Evolutionary conservation across 208 protist genomes (phyloP), one percentile per base, ranked within the genome.

Genomic region (Acanthamoeba quina): DNA sequence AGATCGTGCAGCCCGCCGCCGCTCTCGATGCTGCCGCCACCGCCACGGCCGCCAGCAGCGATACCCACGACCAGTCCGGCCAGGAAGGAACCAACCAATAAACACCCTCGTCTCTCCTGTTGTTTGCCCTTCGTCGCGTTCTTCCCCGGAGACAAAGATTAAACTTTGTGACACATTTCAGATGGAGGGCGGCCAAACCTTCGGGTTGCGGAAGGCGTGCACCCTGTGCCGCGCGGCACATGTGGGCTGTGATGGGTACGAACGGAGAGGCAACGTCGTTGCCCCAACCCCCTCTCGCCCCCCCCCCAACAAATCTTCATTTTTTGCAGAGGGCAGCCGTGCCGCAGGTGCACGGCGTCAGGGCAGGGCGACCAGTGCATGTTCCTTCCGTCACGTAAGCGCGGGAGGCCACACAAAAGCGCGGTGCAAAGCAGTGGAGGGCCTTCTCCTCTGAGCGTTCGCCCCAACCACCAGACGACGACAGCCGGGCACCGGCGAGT

Each of bases 301-400:
- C 41, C 41, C 3, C 7, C 7, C 7, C 7, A 44, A 44, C 41
- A 44, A 44, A 44, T 44, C 41, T 44, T 44, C 41, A 9, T 37
- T n/a, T 56, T 13, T 19, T 19, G 3, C 17, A 83, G 74, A 47
- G 24, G 26, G 11, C 74, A 83, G 0, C 74, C 74, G 41, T 83
- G 74, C 74, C 74, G 47, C 1, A 17, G 74, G 41, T 83, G 74
- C 10, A 41, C 41, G 41, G 24, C 44, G 11, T 56, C 41, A 13
- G 34, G 74, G 3, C 41, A 56, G 24, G 74, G 44, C 9, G 74
- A 47, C 44, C 21, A 56, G 5, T 83, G 74, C 74, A 41, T 58
- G 74, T 83, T 83, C 74, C 74, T 83, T 17, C 74, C 74, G 37
- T n/a, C n/a, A n/a, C 74, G 34, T 37, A 83, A 83, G 74, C 74